Conservation (phyloP, 805 yeast species). For the Saturnispora ahearnii region DNA sequence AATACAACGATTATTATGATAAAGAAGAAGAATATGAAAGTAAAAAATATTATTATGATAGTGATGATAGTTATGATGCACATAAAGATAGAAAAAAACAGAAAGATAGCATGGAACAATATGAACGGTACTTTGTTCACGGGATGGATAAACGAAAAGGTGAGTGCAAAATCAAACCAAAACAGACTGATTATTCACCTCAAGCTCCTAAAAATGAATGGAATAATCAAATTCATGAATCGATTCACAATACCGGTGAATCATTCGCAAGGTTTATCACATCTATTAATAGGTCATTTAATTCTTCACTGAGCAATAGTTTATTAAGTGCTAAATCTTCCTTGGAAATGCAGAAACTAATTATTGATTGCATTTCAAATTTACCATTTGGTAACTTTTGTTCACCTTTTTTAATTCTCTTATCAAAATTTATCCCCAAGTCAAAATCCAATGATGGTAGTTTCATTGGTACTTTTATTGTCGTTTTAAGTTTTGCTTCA, state of each 20-base stretch:
- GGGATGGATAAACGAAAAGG: slow-evolving; percentile 7
- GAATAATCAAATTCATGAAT: not conserved
- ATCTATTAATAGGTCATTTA: not conserved
- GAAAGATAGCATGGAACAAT: slow-evolving; percentile 7
- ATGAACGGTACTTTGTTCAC: slow-evolving; percentile 11
- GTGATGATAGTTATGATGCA: not conserved
- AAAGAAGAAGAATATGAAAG: not conserved
- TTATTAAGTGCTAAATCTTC: slow-evolving; percentile 6
- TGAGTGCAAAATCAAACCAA: not conserved
- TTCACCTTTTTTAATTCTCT: slow-evolving; percentile 3
- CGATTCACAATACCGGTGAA: not conserved
- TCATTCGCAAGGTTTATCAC: not conserved
- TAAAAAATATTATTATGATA: not conserved
- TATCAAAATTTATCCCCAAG: slow-evolving; percentile 8
- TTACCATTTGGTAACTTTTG: slow-evolving; percentile 7
- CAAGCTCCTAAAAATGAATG: not conserved
- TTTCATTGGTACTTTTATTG: slow-evolving; percentile 6
- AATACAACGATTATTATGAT: not conserved
- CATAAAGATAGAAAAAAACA: not conserved
- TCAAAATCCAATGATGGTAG: slow-evolving; percentile 6
- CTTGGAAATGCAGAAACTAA: slow-evolving; percentile 7
- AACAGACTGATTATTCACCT: not conserved
- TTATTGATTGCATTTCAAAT: not conserved
- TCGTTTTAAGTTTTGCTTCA: not conserved
- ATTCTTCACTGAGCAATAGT: not conserved